phyloP scores from a whole-genome alignment of 2,329 filamentous ascomycete species.

The Trichoderma polysporum region DNA sequence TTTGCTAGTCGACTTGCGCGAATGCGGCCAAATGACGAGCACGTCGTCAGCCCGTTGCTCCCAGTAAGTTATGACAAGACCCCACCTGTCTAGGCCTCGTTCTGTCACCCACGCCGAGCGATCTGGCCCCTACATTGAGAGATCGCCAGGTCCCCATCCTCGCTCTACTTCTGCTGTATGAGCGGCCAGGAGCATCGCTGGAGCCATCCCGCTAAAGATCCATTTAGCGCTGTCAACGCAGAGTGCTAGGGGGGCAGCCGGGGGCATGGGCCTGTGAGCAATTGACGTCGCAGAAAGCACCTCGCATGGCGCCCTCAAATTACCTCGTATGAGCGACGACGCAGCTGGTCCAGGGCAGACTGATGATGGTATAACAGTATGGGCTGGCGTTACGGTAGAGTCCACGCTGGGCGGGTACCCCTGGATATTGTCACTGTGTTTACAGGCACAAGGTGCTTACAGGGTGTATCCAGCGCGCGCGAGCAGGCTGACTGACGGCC shows the following conservation, averaged over 20 bases:
- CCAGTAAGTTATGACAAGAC: slow-evolving; percentile 8
- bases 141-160: slow-evolving; percentile 20
- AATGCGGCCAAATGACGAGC: slow-evolving; percentile 3
- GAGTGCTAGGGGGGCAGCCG: background rate
- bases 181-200: slow-evolving; percentile 12
- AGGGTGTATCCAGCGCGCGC: background rate
- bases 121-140: slow-evolving; percentile 20
- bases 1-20: background rate
- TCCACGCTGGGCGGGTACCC: background rate
- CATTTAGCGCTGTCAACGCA: slow-evolving; percentile 18
- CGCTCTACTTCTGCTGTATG: background rate
- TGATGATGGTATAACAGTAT: background rate
- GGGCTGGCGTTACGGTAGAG: background rate
- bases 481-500: slow-evolving; percentile 2
- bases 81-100: slow-evolving; percentile 14
- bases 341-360: slow-evolving; percentile 2
- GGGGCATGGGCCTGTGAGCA: background rate
- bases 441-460: slow-evolving; percentile 14
- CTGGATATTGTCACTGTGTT: background rate
- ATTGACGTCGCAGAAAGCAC: slow-evolving; percentile 2
- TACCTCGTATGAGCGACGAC: slow-evolving; percentile 14
- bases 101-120: slow-evolving; percentile 18
- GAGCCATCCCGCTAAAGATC: slow-evolving; percentile 15
- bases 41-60: slow-evolving; percentile 4
- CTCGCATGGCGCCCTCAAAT: slow-evolving; percentile 11